These are phyloP conservation scores for Mucor sp. DNA, from an alignment of 371 early-diverging fungal species.

Conservation along the genomic window DNA sequence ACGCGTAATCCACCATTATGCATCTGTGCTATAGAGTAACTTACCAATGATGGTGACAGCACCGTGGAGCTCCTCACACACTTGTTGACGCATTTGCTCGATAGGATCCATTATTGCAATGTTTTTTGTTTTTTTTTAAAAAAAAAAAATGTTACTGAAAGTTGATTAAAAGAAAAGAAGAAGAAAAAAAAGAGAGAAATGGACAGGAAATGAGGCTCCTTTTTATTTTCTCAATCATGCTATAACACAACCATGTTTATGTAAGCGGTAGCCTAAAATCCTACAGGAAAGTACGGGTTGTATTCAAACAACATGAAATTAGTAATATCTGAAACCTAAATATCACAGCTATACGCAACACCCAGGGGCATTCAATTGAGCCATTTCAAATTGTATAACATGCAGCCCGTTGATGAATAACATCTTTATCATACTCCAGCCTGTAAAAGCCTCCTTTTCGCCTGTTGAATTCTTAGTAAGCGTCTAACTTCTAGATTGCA, in stretches of 20 bases:
- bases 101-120: constrained; percentile 14
- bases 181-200: neutral
- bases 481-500: neutral
- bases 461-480: neutral
- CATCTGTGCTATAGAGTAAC: neutral
- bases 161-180: neutral
- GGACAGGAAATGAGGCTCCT: neutral
- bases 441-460: neutral
- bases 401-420: neutral
- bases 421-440: neutral
- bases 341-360: neutral
- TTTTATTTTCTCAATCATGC: neutral
- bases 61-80: constrained; percentile 20
- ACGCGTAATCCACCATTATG: neutral
- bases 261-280: neutral
- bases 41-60: constrained; percentile 27
- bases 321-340: neutral
- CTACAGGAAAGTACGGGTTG: neutral
- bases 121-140: too few species aligned
- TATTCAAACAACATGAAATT: neutral
- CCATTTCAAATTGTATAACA: neutral
- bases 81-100: constrained; percentile 26
- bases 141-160: neutral
- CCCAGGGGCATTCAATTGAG: neutral
- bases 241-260: neutral